These are phyloP conservation scores for Volvariella surrecta DNA, from an alignment of 1,284 basidiomycete genomes.

Conservation along the genomic window DNA sequence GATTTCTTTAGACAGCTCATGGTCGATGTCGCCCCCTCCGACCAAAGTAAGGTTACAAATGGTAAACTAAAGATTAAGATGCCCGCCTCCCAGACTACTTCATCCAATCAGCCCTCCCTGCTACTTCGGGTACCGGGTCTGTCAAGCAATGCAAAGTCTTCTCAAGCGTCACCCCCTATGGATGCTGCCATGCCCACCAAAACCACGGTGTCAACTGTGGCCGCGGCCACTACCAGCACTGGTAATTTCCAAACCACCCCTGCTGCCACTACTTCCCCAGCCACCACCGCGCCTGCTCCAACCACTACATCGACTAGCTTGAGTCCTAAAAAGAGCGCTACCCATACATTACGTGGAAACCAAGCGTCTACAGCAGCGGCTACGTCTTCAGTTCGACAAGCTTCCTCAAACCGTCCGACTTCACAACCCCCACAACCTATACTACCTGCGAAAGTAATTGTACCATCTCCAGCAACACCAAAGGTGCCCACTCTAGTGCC, in stretches of 20 bases:
- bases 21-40: constrained; percentile 65
- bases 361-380: constrained; percentile 1
- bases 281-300: too few relatives aligned
- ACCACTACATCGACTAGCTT: too few relatives aligned
- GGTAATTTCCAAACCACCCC: too few relatives aligned
- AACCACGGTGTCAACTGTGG: constrained; percentile 4
- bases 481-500: not conserved
- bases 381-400: constrained; percentile 1
- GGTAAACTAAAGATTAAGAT: constrained; percentile 65
- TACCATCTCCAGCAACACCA: not conserved
- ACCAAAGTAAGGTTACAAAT: constrained; percentile 45
- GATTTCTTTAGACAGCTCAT: constrained; percentile 64
- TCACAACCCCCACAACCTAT: constrained; percentile 19
- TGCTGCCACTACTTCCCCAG: too few relatives aligned
- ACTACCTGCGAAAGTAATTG: constrained; percentile 5
- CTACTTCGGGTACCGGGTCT: constrained; percentile 9
- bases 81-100: constrained; percentile 21
- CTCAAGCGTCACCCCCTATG: constrained; percentile 10
- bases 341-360: too few relatives aligned
- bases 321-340: too few relatives aligned
- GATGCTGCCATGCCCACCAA: constrained; percentile 12
- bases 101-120: constrained; percentile 11
- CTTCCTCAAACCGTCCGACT: constrained; percentile 7
- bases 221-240: too few relatives aligned
- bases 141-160: constrained; percentile 5